Evolutionary conservation across 306 rosid species (phyloP).

Genomic region (Leucaena leucocephala): DNA sequence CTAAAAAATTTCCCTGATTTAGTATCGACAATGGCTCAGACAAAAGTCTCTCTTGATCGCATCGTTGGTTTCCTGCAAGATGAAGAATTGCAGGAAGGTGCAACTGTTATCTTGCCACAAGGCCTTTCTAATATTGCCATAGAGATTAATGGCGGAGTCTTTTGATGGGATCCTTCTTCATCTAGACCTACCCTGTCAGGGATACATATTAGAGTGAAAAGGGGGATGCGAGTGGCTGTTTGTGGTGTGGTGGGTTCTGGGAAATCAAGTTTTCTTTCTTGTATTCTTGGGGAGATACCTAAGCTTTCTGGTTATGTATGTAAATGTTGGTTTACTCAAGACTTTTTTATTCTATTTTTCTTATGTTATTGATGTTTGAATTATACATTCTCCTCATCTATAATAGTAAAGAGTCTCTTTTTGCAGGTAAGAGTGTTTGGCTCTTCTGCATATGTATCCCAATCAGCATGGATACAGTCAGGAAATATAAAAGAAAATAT

Average conservation of each 20-base stretch:
- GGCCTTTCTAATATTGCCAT: conserved; percentile 73
- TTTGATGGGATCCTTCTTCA: conserved; percentile 80
- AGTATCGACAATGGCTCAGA: conserved; percentile 99
- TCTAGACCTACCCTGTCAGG: conserved; percentile 81
- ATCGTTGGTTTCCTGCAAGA: conserved; percentile 84
- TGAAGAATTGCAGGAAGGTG: conserved; percentile 93
- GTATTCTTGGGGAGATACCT: conserved; percentile 96
- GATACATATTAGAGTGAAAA: conserved; percentile 76
- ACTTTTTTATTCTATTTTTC: conserved; percentile 5
- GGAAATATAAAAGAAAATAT: conserved; percentile 97
- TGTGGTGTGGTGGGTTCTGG: conserved; percentile 98
- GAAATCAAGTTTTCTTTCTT: conserved; percentile 94
- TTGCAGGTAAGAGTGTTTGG: conserved; percentile 89
- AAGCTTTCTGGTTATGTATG: conserved; percentile 92
- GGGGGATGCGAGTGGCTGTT: conserved; percentile 91
- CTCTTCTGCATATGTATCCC: conserved; percentile 87
- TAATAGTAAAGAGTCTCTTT: conserved; percentile 24
- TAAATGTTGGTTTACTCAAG: conserved; percentile 29
- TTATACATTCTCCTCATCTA: conserved; percentile 9
- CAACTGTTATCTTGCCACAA: conserved; percentile 74
- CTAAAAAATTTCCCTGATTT: conserved; percentile 95
- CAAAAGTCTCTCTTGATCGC: conserved; percentile 97
- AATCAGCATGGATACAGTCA: conserved; percentile 98
- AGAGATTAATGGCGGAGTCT: conserved; percentile 76
- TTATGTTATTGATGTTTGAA: conserved; percentile 26